Conservation (phyloP, 495 filamentous ascomycete genomes). For the Aspergillus taichungensis region DNA sequence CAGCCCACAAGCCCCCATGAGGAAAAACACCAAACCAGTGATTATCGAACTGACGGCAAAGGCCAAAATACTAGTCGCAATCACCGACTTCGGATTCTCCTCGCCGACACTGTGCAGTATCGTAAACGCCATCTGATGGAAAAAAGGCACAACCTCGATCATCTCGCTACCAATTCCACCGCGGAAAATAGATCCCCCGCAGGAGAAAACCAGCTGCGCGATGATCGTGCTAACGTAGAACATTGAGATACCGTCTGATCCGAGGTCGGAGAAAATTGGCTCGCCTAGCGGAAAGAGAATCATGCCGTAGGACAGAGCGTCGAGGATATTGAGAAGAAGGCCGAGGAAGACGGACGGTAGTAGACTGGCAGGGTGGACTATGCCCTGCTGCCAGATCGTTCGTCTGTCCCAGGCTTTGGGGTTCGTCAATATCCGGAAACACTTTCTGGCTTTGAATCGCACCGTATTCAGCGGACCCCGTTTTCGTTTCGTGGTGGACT, state of each 20-base stretch:
- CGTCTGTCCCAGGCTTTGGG: conserved; percentile 67
- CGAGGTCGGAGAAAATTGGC: conserved; percentile 71
- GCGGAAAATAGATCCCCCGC: conserved; percentile 74
- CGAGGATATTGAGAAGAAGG: conserved; percentile 81
- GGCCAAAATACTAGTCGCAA: conserved; percentile 85
- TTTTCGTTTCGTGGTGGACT: conserved; percentile 2
- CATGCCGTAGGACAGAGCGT: conserved; percentile 94
- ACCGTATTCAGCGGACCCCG: conserved; percentile 11
- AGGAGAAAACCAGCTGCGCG: conserved; percentile 86
- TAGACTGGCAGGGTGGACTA: conserved; percentile 58
- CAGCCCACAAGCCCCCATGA: conserved; percentile 75
- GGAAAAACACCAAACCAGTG: conserved; percentile 83
- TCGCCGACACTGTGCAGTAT: conserved; percentile 72
- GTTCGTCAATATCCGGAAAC: conserved; percentile 27
- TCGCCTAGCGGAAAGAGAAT: conserved; percentile 89
- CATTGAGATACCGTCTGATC: conserved; percentile 91
- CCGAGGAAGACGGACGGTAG: conserved; percentile 84
- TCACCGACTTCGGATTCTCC: conserved; percentile 71
- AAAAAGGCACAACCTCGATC: conserved; percentile 97
- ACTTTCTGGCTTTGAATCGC: conserved; percentile 17
- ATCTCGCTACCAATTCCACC: conserved; percentile 95
- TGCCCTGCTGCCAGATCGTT: conserved; percentile 51
- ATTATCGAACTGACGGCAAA: conserved; percentile 87
- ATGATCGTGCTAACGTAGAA: conserved; percentile 98
- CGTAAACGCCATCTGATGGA: conserved; percentile 91